A percentile compares a stretch with the other conserved stretches of the same genome.
Evolutionary conservation across 2,329 filamentous ascomycete species (phyloP).

Genomic region (Sclerotiophoma versabilis): DNA sequence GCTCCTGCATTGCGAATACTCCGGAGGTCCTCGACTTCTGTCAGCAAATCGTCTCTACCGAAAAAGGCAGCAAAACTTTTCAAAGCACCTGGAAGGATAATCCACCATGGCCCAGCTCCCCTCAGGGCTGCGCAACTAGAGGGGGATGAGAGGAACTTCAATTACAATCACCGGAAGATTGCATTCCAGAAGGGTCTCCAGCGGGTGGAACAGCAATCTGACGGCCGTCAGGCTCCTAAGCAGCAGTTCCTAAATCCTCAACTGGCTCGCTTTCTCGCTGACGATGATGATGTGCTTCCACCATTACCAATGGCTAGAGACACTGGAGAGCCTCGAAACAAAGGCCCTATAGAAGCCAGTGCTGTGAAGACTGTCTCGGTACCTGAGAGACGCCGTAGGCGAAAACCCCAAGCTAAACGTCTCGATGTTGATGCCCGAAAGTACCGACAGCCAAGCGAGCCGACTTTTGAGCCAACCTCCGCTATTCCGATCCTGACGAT

Average conservation of each 20-base stretch:
- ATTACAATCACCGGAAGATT: conserved; percentile 42
- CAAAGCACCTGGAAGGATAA: not conserved
- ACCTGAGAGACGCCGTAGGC: conserved; percentile 32
- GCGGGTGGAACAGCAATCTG: conserved; percentile 38
- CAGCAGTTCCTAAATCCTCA: conserved; percentile 36
- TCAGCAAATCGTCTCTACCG: conserved; percentile 2
- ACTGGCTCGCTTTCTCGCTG: conserved; percentile 43
- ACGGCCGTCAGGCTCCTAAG: conserved; percentile 9
- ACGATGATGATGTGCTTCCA: conserved; percentile 35
- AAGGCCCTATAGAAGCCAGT: not conserved
- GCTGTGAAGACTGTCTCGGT: not conserved
- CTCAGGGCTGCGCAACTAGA: conserved; percentile 53
- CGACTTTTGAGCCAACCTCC: conserved; percentile 22
- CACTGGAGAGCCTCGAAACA: conserved; percentile 18
- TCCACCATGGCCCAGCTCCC: conserved; percentile 12
- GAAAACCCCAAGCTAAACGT: conserved; percentile 53
- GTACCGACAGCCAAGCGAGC: conserved; percentile 55
- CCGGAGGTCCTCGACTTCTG: conserved; percentile 8
- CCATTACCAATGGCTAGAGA: conserved; percentile 27
- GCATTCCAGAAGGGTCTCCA: conserved; percentile 48
- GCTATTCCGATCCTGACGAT: not conserved
- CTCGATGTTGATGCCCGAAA: conserved; percentile 56
- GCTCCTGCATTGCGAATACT: conserved; percentile 21
- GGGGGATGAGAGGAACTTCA: conserved; percentile 49
- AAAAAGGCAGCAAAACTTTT: not conserved